phyloP scores from a whole-genome alignment of 768 basidiomycete genomes.

The Favolaschia claudopus region DNA sequence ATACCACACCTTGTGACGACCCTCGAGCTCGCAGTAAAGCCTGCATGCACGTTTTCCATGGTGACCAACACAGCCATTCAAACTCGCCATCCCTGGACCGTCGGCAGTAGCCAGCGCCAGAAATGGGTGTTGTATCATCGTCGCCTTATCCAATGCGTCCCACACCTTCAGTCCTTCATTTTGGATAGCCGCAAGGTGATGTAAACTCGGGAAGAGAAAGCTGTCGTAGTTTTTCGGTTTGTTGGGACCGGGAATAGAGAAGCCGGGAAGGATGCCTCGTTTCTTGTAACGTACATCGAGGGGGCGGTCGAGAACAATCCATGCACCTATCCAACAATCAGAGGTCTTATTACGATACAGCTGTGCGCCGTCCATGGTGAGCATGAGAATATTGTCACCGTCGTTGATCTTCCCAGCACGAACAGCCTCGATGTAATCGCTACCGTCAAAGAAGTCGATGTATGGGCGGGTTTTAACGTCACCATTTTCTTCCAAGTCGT shows the following conservation, averaged over 20 bases:
- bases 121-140: conserved; percentile 4
- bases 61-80: conserved; percentile 41
- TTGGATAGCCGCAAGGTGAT: conserved; percentile 30
- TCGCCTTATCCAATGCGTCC: conserved; percentile 22
- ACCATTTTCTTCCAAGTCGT: conserved; percentile 7
- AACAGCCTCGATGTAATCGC: conserved; percentile 33
- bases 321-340: conserved; percentile 49
- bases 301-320: conserved; percentile 37
- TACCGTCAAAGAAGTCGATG: conserved; percentile 36
- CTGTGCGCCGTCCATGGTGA: conserved; percentile 49
- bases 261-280: conserved; percentile 24
- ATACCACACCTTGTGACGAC: background rate
- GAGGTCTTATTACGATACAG: conserved; percentile 49
- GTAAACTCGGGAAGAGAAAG: conserved; percentile 30
- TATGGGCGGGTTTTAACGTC: background rate
- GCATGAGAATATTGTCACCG: conserved; percentile 37
- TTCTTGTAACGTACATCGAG: conserved; percentile 40
- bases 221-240: conserved; percentile 31
- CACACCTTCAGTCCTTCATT: conserved; percentile 29
- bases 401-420: conserved; percentile 25
- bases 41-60: conserved; percentile 8
- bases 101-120: conserved; percentile 30
- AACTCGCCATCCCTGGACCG: conserved; percentile 30
- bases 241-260: conserved; percentile 32
- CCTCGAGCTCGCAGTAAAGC: background rate